Conservation (phyloP, 768 basidiomycete genomes). For the Rhodotorula sphaerocarpa region DNA sequence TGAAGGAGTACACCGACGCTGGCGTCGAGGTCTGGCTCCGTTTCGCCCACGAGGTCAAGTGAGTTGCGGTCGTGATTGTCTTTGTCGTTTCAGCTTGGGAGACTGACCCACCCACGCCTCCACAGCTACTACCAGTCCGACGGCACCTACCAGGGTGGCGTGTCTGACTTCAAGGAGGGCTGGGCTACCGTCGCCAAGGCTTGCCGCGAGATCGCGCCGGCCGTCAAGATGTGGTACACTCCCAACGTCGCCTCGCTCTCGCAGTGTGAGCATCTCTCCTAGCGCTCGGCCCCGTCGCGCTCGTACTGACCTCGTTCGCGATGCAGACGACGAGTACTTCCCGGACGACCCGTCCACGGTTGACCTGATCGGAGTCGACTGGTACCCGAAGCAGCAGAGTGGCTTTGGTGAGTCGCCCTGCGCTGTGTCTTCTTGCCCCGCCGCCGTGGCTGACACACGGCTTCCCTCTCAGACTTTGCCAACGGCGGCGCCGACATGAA, state of each 20-base stretch:
- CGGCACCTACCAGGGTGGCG: conserved; percentile 37
- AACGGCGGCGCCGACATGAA: conserved; percentile 32
- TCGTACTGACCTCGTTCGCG: background rate
- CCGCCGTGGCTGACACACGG: no score
- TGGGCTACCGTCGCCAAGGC: conserved; percentile 37
- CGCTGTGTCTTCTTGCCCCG: no score
- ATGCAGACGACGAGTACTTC: conserved; percentile 36
- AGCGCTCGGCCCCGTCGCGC: conserved; percentile 17
- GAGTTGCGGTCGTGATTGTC: background rate
- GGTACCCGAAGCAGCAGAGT: conserved; percentile 33
- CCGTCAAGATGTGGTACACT: conserved; percentile 38
- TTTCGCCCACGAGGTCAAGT: conserved; percentile 37
- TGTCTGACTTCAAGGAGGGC: conserved; percentile 37
- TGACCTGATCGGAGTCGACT: conserved; percentile 35
- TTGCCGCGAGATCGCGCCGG: conserved; percentile 30
- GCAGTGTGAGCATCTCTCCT: background rate
- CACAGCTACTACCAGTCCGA: conserved; percentile 35
- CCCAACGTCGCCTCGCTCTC: conserved; percentile 9
- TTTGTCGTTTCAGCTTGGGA: background rate
- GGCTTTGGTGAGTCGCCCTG: background rate
- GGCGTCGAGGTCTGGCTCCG: conserved; percentile 41
- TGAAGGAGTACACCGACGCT: conserved; percentile 40
- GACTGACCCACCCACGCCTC: background rate
- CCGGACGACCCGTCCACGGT: conserved; percentile 35
- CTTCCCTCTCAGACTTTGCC: conserved; percentile 2